These are phyloP conservation scores for Pugionium dolabratum DNA, from an alignment of 345 rosid species.

Conservation along the genomic window DNA sequence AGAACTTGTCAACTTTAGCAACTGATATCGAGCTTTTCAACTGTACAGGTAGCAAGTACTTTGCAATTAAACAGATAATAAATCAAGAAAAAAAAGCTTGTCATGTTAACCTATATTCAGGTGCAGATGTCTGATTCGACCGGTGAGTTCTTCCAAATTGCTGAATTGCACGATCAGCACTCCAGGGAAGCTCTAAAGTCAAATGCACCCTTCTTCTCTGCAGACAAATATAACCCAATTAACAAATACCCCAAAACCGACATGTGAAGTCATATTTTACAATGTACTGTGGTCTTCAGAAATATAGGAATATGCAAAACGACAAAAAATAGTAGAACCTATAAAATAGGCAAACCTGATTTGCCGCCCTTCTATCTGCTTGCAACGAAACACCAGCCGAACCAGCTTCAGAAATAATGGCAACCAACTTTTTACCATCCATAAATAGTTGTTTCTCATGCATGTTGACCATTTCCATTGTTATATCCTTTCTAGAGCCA, in stretches of 20 bases:
- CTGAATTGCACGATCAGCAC: slow-evolving; percentile 99
- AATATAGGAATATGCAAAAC: slow-evolving; percentile 5
- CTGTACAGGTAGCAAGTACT: slow-evolving; percentile 12
- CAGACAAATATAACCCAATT: slow-evolving; percentile 24
- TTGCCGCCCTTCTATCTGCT: slow-evolving; percentile 91
- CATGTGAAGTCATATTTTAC: slow-evolving; percentile 21
- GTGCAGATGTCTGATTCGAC: slow-evolving; percentile 99
- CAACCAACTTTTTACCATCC: slow-evolving; percentile 94
- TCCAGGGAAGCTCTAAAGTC: slow-evolving; percentile 99
- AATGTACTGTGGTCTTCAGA: slow-evolving; percentile 1
- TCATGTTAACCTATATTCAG: slow-evolving; percentile 78
- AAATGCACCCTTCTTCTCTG: slow-evolving; percentile 97
- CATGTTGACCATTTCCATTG: slow-evolving; percentile 99
- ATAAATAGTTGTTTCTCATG: slow-evolving; percentile 95
- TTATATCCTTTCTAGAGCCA: slow-evolving; percentile 77
- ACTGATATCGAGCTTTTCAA: slow-evolving; percentile 10
- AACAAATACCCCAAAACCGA: slow-evolving; percentile 8
- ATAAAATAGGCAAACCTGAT: slow-evolving; percentile 61
- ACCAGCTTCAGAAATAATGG: slow-evolving; percentile 98
- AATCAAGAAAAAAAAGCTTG: slow-evolving; percentile 25
- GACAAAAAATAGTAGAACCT: slow-evolving; percentile 9
- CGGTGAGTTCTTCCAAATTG: slow-evolving; percentile 99
- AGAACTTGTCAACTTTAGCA: slow-evolving; percentile 27
- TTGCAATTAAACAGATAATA: slow-evolving; percentile 4
- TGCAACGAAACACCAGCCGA: slow-evolving; percentile 99